A percentile compares a stretch with the other conserved stretches of the same genome.
These are phyloP conservation scores for Syzygium grande DNA, from an alignment of 345 rosid species.

Conservation along the genomic window DNA sequence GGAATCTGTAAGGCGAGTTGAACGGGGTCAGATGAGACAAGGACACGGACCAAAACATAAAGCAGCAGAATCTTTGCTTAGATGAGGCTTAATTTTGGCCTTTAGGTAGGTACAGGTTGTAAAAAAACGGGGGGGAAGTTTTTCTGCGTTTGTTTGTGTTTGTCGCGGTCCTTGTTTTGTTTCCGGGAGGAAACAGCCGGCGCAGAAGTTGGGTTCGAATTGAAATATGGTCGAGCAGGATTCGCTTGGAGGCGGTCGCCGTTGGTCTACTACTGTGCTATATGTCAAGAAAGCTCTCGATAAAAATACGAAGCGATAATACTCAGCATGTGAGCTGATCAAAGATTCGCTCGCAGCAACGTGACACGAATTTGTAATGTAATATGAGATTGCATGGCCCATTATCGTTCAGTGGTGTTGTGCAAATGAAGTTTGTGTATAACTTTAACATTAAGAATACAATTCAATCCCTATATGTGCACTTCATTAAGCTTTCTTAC, in stretches of 20 bases:
- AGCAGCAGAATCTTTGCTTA: background rate
- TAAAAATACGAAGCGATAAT: background rate
- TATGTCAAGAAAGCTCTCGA: background rate
- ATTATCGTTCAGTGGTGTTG: background rate
- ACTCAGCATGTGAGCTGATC: background rate
- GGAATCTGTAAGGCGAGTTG: background rate
- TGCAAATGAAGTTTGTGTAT: background rate
- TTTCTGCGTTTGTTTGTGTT: background rate
- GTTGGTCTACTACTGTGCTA: background rate
- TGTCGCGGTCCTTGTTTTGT: background rate
- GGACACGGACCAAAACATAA: background rate
- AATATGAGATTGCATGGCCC: background rate
- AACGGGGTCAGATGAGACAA: background rate
- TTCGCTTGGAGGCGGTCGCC: background rate
- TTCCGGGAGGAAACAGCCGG: background rate
- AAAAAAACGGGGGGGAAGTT: too few species aligned
- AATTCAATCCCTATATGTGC: background rate
- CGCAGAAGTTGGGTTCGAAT: background rate
- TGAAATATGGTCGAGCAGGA: background rate
- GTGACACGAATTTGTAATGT: background rate
- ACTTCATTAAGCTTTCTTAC: background rate
- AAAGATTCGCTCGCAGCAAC: background rate
- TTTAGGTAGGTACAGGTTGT: background rate
- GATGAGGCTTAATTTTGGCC: background rate
- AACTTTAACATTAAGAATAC: background rate